A percentile compares a stretch with the other conserved stretches of the same genome.
phyloP scores from a whole-genome alignment of 228 moss, liverwort and hornwort genomes.

The Sphagnum magellanicum region DNA sequence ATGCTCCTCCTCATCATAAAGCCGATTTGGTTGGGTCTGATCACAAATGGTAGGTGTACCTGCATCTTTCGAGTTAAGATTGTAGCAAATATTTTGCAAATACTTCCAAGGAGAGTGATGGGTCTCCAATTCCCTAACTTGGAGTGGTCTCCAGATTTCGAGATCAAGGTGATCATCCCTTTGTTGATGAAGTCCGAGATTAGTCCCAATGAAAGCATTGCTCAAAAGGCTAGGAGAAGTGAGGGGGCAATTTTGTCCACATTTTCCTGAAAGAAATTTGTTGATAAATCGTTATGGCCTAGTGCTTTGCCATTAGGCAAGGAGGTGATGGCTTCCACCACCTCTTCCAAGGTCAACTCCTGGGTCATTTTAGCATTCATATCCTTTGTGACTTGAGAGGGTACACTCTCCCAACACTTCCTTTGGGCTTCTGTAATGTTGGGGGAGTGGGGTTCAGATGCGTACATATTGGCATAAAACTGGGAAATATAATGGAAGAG shows the following conservation, averaged over 20 bases:
- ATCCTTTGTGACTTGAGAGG: too few species aligned
- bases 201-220: too few species aligned
- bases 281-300: neutral
- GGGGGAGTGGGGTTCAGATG: too few species aligned
- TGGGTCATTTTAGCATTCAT: too few species aligned
- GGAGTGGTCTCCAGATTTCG: neutral
- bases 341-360: neutral
- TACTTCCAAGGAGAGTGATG: neutral
- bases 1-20: neutral
- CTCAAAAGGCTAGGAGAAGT: too few species aligned
- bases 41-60: neutral
- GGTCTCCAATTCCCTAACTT: neutral
- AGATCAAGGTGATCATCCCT: neutral
- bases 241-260: neutral
- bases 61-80: neutral
- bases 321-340: neutral
- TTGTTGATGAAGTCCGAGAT: too few species aligned
- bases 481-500: neutral
- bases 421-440: neutral
- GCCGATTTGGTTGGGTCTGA: neutral
- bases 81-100: constrained; percentile 1
- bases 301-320: neutral
- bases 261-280: neutral
- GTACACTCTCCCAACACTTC: too few species aligned
- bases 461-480: neutral